A percentile compares a stretch with the other conserved stretches of the same genome.
Conservation (phyloP, 2,329 filamentous ascomycete genomes). For the Fusarium coffeatum region DNA sequence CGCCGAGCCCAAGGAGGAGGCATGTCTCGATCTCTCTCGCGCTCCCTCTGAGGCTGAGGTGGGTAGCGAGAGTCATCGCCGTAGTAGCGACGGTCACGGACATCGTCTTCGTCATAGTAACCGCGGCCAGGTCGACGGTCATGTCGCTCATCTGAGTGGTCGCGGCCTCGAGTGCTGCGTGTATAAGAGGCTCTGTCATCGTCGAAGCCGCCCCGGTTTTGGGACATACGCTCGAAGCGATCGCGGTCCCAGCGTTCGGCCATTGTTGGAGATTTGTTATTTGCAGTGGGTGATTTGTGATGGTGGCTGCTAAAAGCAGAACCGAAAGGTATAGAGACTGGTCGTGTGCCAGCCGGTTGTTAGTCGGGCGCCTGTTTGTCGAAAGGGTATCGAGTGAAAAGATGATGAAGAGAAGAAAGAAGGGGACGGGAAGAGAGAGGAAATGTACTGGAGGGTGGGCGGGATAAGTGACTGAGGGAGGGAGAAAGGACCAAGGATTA, state of each 20-base stretch:
- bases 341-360: constrained; percentile 15
- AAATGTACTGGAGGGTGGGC: constrained; percentile 39
- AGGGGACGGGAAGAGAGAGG: constrained; percentile 6
- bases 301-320: constrained; percentile 18
- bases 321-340: constrained; percentile 23
- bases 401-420: constrained; percentile 15
- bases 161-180: constrained; percentile 55
- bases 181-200: constrained; percentile 61
- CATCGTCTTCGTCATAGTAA: constrained; percentile 60
- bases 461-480: constrained; percentile 37
- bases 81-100: constrained; percentile 64
- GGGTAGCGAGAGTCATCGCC: constrained; percentile 64
- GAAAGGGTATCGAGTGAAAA: constrained; percentile 18
- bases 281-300: constrained; percentile 9
- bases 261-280: constrained; percentile 38
- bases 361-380: constrained; percentile 8
- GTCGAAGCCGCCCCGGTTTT: constrained; percentile 61
- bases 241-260: constrained; percentile 66
- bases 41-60: constrained; percentile 47
- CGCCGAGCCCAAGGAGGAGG: constrained; percentile 63
- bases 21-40: constrained; percentile 45
- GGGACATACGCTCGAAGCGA: constrained; percentile 59
- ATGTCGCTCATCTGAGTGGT: constrained; percentile 60
- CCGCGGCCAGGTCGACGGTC: constrained; percentile 58
- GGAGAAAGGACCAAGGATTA: constrained; percentile 18